Evolutionary conservation across 129 eudicot genomes (phyloP).

Genomic region (Deinandra increscens): DNA sequence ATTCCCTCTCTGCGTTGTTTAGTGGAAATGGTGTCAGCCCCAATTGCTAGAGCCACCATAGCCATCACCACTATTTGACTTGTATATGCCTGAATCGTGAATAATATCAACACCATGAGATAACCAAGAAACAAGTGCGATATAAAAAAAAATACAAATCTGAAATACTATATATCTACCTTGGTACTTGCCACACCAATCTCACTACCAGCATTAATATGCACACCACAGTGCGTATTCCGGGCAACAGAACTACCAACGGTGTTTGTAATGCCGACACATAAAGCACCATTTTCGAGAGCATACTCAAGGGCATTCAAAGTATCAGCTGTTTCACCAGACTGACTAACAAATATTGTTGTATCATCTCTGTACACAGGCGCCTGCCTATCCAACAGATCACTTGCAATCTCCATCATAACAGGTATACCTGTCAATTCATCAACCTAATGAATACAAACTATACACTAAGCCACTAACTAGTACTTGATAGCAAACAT

Average conservation of each 20-base stretch:
- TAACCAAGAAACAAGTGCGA: neutral
- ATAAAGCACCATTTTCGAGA: constrained; percentile 86
- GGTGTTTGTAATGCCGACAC: constrained; percentile 98
- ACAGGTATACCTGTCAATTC: constrained; percentile 73
- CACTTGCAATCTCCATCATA: constrained; percentile 97
- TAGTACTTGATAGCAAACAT: neutral
- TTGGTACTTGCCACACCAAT: constrained; percentile 99
- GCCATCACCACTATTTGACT: constrained; percentile 99
- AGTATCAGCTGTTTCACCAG: too few relatives aligned
- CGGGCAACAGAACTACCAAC: constrained; percentile 98
- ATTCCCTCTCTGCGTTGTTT: constrained; percentile 85
- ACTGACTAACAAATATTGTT: constrained; percentile 73
- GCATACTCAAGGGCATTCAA: constrained; percentile 92
- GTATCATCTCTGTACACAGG: constrained; percentile 96
- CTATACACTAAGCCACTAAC: neutral
- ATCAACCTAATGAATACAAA: constrained; percentile 7
- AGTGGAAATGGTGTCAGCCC: constrained; percentile 75
- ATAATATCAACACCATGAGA: constrained; percentile 3
- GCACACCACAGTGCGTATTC: constrained; percentile 93
- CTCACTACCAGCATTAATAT: constrained; percentile 96
- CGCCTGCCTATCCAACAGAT: constrained; percentile 88
- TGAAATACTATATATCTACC: constrained; percentile 46
- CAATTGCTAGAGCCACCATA: constrained; percentile 92
- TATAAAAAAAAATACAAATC: neutral
- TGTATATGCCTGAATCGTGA: constrained; percentile 92